Evolutionary conservation across 257 asterid genomes (phyloP).

Genomic region (Solanum boliviense): DNA sequence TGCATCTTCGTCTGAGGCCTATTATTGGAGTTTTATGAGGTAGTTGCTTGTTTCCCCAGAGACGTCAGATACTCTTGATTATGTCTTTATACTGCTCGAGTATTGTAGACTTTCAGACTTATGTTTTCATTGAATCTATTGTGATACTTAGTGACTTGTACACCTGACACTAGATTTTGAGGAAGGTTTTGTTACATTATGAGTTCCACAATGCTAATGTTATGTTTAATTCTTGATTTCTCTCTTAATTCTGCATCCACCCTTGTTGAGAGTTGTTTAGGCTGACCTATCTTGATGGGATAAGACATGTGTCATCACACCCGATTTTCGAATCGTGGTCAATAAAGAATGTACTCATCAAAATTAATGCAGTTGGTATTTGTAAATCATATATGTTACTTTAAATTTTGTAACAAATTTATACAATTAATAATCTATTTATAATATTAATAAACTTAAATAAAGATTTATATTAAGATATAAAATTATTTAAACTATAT

Average conservation of each 20-base stretch:
- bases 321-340: not conserved
- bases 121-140: not conserved
- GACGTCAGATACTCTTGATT: not conserved
- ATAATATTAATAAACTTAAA: too few relatives aligned
- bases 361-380: not conserved
- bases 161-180: not conserved
- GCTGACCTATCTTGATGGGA: not conserved
- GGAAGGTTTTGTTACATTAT: not conserved
- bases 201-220: not conserved
- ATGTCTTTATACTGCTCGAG: not conserved
- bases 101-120: not conserved
- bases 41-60: not conserved
- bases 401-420: too few relatives aligned
- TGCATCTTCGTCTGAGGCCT: not conserved
- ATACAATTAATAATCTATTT: not conserved
- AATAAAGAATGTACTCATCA: not conserved
- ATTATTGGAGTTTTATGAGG: not conserved
- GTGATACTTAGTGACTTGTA: not conserved
- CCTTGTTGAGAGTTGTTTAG: not conserved
- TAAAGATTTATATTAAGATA: not conserved
- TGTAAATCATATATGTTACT: not conserved
- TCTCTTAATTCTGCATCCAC: not conserved
- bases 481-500: too few relatives aligned
- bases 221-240: not conserved
- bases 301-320: not conserved